phyloP scores from a whole-genome alignment of 441 rosid genomes.

The Adansonia rubrostipa region DNA sequence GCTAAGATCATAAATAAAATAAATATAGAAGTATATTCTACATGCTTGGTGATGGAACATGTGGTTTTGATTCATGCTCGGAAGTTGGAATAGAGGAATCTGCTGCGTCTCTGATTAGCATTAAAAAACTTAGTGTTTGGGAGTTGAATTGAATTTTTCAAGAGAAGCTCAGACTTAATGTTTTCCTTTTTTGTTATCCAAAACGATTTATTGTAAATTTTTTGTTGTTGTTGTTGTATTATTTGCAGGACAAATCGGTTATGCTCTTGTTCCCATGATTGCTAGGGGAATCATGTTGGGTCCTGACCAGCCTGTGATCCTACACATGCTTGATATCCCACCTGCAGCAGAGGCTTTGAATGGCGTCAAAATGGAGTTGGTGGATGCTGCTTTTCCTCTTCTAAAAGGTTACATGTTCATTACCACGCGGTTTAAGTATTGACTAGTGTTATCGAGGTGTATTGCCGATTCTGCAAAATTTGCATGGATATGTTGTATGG shows the following conservation, averaged over 20 bases:
- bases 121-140: not conserved
- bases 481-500: conserved; percentile 19
- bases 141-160: not conserved
- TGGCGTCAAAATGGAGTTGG: conserved; percentile 92
- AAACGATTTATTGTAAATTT: not conserved
- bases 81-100: no score
- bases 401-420: conserved; percentile 62
- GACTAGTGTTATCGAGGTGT: not conserved
- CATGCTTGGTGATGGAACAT: not conserved
- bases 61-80: not conserved
- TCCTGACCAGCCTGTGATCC: conserved; percentile 91
- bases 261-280: conserved; percentile 95
- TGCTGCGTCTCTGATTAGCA: not conserved
- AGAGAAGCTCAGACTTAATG: not conserved
- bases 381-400: conserved; percentile 95
- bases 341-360: conserved; percentile 92
- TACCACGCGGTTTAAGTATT: not conserved
- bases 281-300: conserved; percentile 97
- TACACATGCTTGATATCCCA: conserved; percentile 96
- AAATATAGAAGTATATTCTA: no score
- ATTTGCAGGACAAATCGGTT: conserved; percentile 83
- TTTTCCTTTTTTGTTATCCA: not conserved
- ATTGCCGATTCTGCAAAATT: not conserved
- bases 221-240: conserved; percentile 3
- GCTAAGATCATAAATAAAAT: not conserved